Percentiles rank a stretch among this genome's conserved stretches.
These are phyloP conservation scores for Cladosporium sp. DNA, from an alignment of 2,329 filamentous ascomycete genomes.

Conservation along the genomic window DNA sequence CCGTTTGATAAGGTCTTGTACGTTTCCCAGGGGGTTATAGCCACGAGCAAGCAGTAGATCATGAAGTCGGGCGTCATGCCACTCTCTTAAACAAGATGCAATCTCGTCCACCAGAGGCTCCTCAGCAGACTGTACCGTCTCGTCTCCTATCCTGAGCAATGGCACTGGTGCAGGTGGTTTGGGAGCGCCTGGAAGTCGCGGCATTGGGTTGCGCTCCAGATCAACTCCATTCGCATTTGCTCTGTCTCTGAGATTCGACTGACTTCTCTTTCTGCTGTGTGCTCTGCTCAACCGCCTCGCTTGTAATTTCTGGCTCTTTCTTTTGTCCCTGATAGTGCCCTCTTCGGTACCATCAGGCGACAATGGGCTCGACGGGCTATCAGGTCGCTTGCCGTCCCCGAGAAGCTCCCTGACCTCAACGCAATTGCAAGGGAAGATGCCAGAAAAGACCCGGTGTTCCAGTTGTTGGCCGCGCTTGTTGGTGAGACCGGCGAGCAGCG, in stretches of 20 bases:
- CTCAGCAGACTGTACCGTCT: slow-evolving; percentile 81
- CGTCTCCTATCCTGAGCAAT: slow-evolving; percentile 95
- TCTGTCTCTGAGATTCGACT: slow-evolving; percentile 8
- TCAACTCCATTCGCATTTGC: slow-evolving; percentile 19
- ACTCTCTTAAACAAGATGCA: slow-evolving; percentile 91
- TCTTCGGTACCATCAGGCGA: slow-evolving; percentile 14
- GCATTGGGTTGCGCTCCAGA: slow-evolving; percentile 25
- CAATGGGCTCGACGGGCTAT: background rate
- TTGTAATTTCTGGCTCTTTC: slow-evolving; percentile 27
- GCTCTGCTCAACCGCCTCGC: slow-evolving; percentile 27
- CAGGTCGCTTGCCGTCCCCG: slow-evolving; percentile 58
- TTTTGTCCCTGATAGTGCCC: slow-evolving; percentile 15
- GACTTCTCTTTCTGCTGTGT: slow-evolving; percentile 26
- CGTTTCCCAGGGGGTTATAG: slow-evolving; percentile 74
- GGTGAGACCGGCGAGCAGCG: slow-evolving; percentile 83
- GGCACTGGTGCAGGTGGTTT: slow-evolving; percentile 90
- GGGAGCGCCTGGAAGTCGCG: slow-evolving; percentile 61
- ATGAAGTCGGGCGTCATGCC: slow-evolving; percentile 96
- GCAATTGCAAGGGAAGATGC: slow-evolving; percentile 91
- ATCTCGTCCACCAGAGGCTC: slow-evolving; percentile 97
- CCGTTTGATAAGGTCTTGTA: slow-evolving; percentile 74
- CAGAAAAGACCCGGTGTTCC: slow-evolving; percentile 95
- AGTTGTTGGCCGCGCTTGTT: slow-evolving; percentile 88
- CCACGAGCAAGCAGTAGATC: slow-evolving; percentile 78
- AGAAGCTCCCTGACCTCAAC: slow-evolving; percentile 92